A percentile compares a stretch with the other conserved stretches of the same genome.
Evolutionary conservation across 768 basidiomycete species (phyloP).

Genomic region (Amylocystis lapponica): DNA sequence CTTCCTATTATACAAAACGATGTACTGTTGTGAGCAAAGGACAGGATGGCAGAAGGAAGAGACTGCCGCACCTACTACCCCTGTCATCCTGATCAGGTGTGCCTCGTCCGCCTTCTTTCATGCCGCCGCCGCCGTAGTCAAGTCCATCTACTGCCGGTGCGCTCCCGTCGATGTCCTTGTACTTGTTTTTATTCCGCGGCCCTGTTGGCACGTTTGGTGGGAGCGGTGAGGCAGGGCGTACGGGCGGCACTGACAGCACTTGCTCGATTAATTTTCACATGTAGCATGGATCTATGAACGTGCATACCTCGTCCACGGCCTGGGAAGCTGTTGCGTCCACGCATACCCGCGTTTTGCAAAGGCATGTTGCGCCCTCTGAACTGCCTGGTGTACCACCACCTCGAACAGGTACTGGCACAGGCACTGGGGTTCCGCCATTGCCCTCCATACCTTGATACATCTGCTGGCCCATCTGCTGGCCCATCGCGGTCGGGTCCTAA

Average conservation of each 20-base stretch:
- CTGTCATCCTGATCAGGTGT: conserved; percentile 69
- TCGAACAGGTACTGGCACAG: conserved; percentile 22
- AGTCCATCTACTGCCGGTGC: conserved; percentile 85
- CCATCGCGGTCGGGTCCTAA: conserved; percentile 49
- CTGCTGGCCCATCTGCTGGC: conserved; percentile 50
- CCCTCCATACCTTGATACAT: conserved; percentile 66
- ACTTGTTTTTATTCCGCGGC: conserved; percentile 83
- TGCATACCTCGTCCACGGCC: conserved; percentile 40
- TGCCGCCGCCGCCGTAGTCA: conserved; percentile 65
- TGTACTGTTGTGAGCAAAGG: conserved; percentile 1
- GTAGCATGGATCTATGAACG: neutral
- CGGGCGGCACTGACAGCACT: conserved; percentile 48
- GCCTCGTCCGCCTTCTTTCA: conserved; percentile 25
- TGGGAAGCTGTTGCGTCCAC: conserved; percentile 34
- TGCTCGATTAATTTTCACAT: neutral
- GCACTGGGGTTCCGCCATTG: conserved; percentile 42
- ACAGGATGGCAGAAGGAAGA: conserved; percentile 1
- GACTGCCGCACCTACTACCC: conserved; percentile 42
- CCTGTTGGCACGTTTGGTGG: conserved; percentile 87
- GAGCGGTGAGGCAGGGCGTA: conserved; percentile 76
- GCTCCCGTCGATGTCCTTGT: conserved; percentile 84
- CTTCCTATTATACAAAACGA: too few species aligned
- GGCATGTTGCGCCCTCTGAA: conserved; percentile 41
- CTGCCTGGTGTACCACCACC: conserved; percentile 32
- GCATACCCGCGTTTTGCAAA: conserved; percentile 29